Conservation (phyloP, 768 basidiomycete species). For the Trametopsis cervina region DNA sequence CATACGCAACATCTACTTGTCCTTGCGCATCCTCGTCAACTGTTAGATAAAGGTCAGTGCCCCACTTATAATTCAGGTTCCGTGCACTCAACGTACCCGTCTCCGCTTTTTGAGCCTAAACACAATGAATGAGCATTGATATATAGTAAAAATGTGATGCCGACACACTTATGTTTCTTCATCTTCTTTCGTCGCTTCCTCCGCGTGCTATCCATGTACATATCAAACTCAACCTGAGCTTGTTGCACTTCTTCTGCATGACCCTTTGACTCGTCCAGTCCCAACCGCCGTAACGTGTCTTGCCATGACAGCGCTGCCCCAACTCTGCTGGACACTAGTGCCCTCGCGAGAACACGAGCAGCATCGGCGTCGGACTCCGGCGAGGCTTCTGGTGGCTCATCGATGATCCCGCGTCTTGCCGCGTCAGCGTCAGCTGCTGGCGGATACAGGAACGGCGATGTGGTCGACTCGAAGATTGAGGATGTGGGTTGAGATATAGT, state of each 20-base stretch:
- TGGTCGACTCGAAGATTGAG: conserved; percentile 41
- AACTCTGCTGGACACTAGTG: conserved; percentile 61
- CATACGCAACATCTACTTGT: not conserved
- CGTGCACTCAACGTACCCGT: conserved; percentile 51
- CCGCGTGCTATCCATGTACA: conserved; percentile 74
- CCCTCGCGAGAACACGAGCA: conserved; percentile 71
- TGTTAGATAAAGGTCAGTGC: not conserved
- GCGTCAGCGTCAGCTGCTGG: conserved; percentile 12
- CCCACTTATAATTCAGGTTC: no score
- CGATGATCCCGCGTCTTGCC: conserved; percentile 23
- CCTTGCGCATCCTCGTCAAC: not conserved
- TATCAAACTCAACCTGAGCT: conserved; percentile 55
- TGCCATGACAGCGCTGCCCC: conserved; percentile 66
- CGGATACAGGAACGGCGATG: conserved; percentile 12
- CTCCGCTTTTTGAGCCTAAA: conserved; percentile 78
- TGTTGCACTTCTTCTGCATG: conserved; percentile 45
- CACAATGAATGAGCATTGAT: conserved; percentile 1
- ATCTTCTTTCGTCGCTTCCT: conserved; percentile 90
- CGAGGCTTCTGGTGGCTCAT: conserved; percentile 42
- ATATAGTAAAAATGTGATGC: conserved; percentile 4
- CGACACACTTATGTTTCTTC: conserved; percentile 90
- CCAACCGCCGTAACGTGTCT: conserved; percentile 53
- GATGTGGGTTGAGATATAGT: conserved; percentile 56
- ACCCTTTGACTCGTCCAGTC: conserved; percentile 48
- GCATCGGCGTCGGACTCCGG: conserved; percentile 74